phyloP scores from a whole-genome alignment of 306 rosid genomes.

The Myrica gale region DNA sequence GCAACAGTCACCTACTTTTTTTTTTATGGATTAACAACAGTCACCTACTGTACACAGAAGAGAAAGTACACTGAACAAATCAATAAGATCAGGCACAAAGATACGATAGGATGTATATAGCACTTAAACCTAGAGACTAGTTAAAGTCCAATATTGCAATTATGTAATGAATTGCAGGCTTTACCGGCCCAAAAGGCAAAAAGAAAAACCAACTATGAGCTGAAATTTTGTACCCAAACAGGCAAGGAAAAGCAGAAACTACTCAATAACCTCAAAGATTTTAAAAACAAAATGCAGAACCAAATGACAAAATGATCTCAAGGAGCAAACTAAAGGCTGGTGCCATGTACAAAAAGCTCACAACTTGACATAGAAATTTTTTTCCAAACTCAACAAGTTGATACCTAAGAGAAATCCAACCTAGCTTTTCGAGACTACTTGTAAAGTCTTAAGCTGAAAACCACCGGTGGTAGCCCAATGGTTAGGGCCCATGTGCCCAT shows the following conservation, averaged over 20 bases:
- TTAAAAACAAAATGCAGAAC: constrained; percentile 9
- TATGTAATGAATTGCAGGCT: neutral
- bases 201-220: neutral
- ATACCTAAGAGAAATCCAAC: neutral
- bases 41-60: neutral
- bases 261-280: neutral
- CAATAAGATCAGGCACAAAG: constrained; percentile 6
- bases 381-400: neutral
- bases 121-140: neutral
- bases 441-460: constrained; percentile 8
- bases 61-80: neutral
- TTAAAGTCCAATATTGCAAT: constrained; percentile 3
- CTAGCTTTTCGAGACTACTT: neutral
- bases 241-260: neutral
- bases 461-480: too few species aligned
- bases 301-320: constrained; percentile 17
- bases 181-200: neutral
- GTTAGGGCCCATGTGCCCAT: too few species aligned
- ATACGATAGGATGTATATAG: constrained; percentile 3
- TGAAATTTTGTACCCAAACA: neutral
- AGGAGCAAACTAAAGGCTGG: constrained; percentile 10
- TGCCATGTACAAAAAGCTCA: neutral
- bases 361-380: neutral
- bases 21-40: too few species aligned
- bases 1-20: neutral